Evolutionary conservation across 2,329 filamentous ascomycete genomes (phyloP).

Genomic region (Aspergillus clavatus): DNA sequence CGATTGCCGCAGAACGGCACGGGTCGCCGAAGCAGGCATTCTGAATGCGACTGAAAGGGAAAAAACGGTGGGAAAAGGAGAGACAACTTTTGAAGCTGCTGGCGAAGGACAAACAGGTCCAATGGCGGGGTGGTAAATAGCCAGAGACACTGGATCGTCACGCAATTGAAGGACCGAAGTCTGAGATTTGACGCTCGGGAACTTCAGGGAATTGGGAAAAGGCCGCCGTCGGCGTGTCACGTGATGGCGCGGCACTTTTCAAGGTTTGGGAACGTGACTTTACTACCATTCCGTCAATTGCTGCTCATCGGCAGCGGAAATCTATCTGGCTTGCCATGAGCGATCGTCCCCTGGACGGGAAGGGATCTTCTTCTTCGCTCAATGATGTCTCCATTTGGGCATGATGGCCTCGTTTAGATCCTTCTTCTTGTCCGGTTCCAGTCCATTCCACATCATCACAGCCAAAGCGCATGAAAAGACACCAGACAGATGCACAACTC

Average conservation of each 20-base stretch:
- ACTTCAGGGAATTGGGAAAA: slow-evolving; percentile 34
- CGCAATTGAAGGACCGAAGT: slow-evolving; percentile 36
- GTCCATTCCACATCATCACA: too few species aligned
- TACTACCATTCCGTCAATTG: neutral
- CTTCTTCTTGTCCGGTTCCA: too few species aligned
- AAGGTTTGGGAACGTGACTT: neutral
- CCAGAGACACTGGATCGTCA: slow-evolving; percentile 25
- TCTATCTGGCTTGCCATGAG: too few species aligned
- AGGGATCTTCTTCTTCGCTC: too few species aligned
- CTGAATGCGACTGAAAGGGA: slow-evolving; percentile 28
- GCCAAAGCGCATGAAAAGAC: too few species aligned
- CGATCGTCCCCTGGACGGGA: too few species aligned
- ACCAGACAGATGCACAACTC: too few species aligned
- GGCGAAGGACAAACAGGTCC: slow-evolving; percentile 32
- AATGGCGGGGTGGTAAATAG: slow-evolving; percentile 36
- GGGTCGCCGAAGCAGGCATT: slow-evolving; percentile 42
- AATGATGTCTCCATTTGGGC: neutral
- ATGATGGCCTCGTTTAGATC: too few species aligned
- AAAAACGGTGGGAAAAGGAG: slow-evolving; percentile 22
- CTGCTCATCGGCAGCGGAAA: neutral
- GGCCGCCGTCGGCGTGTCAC: neutral
- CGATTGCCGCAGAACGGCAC: slow-evolving; percentile 45
- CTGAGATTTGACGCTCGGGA: slow-evolving; percentile 39
- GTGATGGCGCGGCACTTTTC: neutral
- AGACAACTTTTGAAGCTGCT: slow-evolving; percentile 26